phyloP scores from a whole-genome alignment of 2,329 filamentous ascomycete genomes.

The Ceratocystiopsis sp. region DNA sequence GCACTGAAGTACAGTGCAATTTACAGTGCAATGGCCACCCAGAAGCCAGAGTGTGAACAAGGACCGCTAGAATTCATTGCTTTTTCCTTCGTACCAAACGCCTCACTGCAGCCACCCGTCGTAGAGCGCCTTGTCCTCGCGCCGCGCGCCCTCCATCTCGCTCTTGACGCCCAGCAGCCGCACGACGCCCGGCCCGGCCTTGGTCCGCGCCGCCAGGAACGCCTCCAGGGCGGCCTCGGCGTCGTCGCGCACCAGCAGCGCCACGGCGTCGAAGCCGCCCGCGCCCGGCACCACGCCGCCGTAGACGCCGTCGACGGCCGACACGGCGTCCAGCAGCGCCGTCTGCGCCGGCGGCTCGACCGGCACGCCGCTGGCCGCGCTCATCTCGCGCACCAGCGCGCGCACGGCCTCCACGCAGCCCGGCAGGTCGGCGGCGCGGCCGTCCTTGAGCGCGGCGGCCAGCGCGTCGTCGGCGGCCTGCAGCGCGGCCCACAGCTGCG shows the following conservation, averaged over 20 bases:
- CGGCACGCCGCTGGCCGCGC: conserved; percentile 54
- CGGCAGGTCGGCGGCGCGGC: conserved; percentile 19
- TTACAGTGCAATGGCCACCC: no score
- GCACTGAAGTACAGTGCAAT: no score
- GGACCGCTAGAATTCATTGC: no score
- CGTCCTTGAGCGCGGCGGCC: conserved; percentile 42
- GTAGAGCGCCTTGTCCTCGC: conserved; percentile 27
- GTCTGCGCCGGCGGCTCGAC: conserved; percentile 85
- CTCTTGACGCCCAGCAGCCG: conserved; percentile 53
- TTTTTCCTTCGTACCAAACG: background rate
- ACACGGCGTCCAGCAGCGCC: conserved; percentile 61
- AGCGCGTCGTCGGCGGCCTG: conserved; percentile 60
- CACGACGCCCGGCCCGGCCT: conserved; percentile 42
- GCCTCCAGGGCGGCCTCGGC: conserved; percentile 45
- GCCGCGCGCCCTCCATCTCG: conserved; percentile 49
- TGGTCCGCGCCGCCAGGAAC: conserved; percentile 50
- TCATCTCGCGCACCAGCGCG: conserved; percentile 60
- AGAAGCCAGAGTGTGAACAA: no score
- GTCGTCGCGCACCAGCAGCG: conserved; percentile 61
- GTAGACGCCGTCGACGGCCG: conserved; percentile 58
- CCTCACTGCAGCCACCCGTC: conserved; percentile 22
- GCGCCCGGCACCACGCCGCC: conserved; percentile 89
- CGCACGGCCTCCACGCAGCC: conserved; percentile 33
- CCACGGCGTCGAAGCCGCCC: conserved; percentile 82
- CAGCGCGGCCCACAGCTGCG: conserved; percentile 55